Evolutionary conservation across 2,329 filamentous ascomycete species (phyloP), one percentile per base, ranked within the genome.

Genomic region (Botryotinia convoluta): DNA sequence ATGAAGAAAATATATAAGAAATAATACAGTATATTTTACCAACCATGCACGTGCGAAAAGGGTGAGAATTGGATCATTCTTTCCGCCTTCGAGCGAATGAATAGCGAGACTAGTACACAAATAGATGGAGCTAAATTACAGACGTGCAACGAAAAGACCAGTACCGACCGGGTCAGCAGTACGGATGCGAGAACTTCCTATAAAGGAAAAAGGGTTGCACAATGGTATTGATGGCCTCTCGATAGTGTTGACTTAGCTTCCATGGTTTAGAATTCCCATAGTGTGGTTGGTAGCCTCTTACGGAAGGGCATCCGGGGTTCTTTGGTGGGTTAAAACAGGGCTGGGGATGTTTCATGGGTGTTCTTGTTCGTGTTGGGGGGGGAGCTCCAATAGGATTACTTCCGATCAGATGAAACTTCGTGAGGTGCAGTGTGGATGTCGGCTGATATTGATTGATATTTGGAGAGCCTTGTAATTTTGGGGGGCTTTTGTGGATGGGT

Each of bases 111-210:
- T 72, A 72, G 57, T 69, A 72, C 42, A 51, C 26, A 69, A 61
- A 18, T 44, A 72, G 63, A 62, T 32, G 71, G 20, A 73, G 71
- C 71, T 73, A 73, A 73, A 70, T 70, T 54, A 32, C 22, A 73
- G 71, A 73, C 59, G n/a, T 73, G 71, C 71, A 73, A 73, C 71
- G 59, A 73, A 73, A 70, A 22, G 59, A 35, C n/a, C 42, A 42
- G 54, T 39, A 54, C 32, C 35, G 29, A 22, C 35, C 20, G 14
- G 59, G 54, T 70, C 44, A 69, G 57, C 57, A 57, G 18, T 45
- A 63, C 16, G 48, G 22, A 60, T 72, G 70, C 70, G 54, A 42
- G 45, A 29, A 1, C 10, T 39, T 59, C 70, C 65, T 8, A 54
- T n/a, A 62, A 37, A 0, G 63, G 54, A 29, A 69, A 32, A 9